These are phyloP conservation scores for Boechera retrofracta DNA, from an alignment of 345 rosid genomes.

Conservation along the genomic window DNA sequence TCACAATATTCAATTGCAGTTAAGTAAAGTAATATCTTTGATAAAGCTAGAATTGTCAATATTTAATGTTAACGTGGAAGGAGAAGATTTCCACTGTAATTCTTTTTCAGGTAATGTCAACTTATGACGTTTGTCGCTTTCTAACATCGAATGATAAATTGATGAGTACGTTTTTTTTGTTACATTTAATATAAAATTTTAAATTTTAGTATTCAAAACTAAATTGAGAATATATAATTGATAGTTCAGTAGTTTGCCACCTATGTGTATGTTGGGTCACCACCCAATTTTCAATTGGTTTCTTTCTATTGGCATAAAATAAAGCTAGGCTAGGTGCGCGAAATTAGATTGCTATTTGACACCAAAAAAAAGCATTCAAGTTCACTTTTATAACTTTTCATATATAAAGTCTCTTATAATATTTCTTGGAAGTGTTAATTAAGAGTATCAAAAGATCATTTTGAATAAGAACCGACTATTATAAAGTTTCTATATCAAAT, in stretches of 20 bases:
- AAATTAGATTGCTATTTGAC: slow-evolving; percentile 3
- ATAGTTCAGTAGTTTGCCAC: slow-evolving; percentile 37
- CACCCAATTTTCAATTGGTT: background rate
- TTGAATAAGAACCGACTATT: too few species aligned
- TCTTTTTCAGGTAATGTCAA: slow-evolving; percentile 32
- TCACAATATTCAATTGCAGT: slow-evolving; percentile 1
- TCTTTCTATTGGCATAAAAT: background rate
- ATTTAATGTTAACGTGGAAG: slow-evolving; percentile 22
- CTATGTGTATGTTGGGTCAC: slow-evolving; percentile 20
- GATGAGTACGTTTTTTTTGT: slow-evolving; percentile 11
- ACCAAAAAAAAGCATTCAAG: background rate
- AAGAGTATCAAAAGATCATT: too few species aligned
- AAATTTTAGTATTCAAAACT: background rate
- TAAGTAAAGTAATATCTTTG: background rate
- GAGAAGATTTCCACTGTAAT: slow-evolving; percentile 39
- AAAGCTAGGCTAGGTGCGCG: background rate
- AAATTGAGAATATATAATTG: background rate
- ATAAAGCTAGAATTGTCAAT: slow-evolving; percentile 8
- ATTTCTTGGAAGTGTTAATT: too few species aligned
- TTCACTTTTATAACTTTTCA: background rate
- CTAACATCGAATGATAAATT: slow-evolving; percentile 32
- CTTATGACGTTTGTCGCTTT: slow-evolving; percentile 42
- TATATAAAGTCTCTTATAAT: background rate
- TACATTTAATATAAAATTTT: background rate
- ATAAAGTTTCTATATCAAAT: too few species aligned